Base-by-base conservation (phyloP, 306 rosid species). In the Fagus sylvatica region DNA sequence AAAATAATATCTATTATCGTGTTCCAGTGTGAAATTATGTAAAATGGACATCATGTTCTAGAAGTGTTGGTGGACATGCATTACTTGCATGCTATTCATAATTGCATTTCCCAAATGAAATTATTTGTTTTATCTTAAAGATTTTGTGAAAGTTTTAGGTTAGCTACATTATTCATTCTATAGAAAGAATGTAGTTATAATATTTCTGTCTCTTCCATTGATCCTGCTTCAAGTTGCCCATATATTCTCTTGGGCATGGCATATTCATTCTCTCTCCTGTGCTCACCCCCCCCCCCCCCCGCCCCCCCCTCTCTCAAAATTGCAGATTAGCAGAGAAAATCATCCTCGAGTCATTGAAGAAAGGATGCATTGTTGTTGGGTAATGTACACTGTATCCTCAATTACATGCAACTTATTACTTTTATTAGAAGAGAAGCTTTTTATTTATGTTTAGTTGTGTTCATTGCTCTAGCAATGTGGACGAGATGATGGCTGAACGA, bases 251-350 rank as follows among this genome's bases (percentile, higher is more conserved):
- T 30, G 2, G 43, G 54, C 53, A 19, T 19, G 40, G 13, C 48
- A 10, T 72, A 17, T 75, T 82, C 65, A 71, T 82, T 43, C 75
- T 81, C 65, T 76, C 65, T 77, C 19, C 19, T 8, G 12, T 22
- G 28, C 28, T n/a, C 41, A 17, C 15, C 4, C 7, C 30, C n/a
- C 4, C 60, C 66, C 76, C 83, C 60, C 41, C 68, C 36, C 9
- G 22, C 30, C 30, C 5, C 55, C 66, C 78, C 84, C 46, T n/a
- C n/a, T n/a, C 64, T 71, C 36, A 78, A 65, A 73, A 67, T 76
- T 88, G 76, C 87, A 94, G 98, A 79, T 87, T 94, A 74, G 94
- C 97, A 16, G 97, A 91, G 81, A 94, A 85, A 81, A 89, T 87
- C 54, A 78, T 94, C 80, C 93, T 94, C 32, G 91, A 86, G 80